Percentiles rank a stretch among this genome's conserved stretches.
Evolutionary conservation across 805 yeast genomes (phyloP).

Genomic region (Candida montana): DNA sequence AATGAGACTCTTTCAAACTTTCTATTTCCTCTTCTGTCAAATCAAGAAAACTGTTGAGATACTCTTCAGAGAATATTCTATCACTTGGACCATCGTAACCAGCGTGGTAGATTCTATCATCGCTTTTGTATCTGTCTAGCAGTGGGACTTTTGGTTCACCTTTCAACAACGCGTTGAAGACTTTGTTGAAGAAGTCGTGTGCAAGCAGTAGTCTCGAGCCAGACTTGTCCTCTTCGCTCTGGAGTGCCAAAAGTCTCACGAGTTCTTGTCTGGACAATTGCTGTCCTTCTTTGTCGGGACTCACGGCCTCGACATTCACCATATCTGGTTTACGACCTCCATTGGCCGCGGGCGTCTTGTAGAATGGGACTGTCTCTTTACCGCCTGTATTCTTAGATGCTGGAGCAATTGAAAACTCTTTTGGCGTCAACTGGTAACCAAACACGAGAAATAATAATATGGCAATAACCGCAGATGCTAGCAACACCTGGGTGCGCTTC

Average conservation of each 20-base stretch:
- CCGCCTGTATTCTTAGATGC: background rate
- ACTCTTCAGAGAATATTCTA: slow-evolving; percentile 47
- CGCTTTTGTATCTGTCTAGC: slow-evolving; percentile 39
- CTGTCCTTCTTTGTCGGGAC: background rate
- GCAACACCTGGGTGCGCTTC: slow-evolving; percentile 10
- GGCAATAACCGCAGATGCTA: slow-evolving; percentile 6
- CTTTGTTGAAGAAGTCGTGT: slow-evolving; percentile 36
- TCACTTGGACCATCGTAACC: slow-evolving; percentile 38
- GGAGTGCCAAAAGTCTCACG: slow-evolving; percentile 20
- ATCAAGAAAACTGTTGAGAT: slow-evolving; percentile 44
- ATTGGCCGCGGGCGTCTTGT: slow-evolving; percentile 18
- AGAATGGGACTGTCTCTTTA: slow-evolving; percentile 23
- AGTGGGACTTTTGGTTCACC: slow-evolving; percentile 41
- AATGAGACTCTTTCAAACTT: slow-evolving; percentile 44
- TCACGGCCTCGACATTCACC: background rate
- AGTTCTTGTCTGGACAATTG: slow-evolving; percentile 9
- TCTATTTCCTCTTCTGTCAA: slow-evolving; percentile 37
- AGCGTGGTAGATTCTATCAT: slow-evolving; percentile 49
- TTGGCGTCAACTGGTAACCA: background rate
- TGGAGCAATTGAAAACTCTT: background rate
- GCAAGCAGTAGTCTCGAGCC: slow-evolving; percentile 31
- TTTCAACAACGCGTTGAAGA: slow-evolving; percentile 36
- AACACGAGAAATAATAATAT: slow-evolving; percentile 11
- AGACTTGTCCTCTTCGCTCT: slow-evolving; percentile 27
- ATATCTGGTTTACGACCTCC: background rate